Evolutionary conservation across 1,284 basidiomycete genomes (phyloP), one percentile per base, ranked within the genome.

Genomic region (Laetiporus sulphureus): DNA sequence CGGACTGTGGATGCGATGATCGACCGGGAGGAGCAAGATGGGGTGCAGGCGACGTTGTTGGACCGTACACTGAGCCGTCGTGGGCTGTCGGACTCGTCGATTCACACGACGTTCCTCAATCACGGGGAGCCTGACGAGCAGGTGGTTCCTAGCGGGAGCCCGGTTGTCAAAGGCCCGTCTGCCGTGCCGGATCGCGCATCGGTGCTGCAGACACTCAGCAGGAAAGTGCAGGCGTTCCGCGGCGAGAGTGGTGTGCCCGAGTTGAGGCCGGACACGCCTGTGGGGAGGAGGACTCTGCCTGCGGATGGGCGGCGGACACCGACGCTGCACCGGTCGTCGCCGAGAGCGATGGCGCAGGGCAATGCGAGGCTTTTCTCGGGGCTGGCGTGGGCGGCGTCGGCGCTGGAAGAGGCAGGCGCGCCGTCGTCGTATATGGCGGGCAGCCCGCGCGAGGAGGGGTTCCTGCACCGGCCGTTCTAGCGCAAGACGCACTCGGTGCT

Each of bases 71-170:
- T 94, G 4, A 77, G 80, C 16, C 75, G 84, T 13, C 74, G 92
- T 40, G 90, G 91, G 1, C 63, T 95, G 30, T 91, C 86, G 1
- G 93, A 96, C 60, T 92, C 91, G 4, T 92, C 89, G 1, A 91
- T 96, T 46, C 85, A 82, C 47, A 86, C 89, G 1, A 87, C 87
- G 0, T 93, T 86, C 61, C 65, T 80, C 39, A 69, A 60, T 38
- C 80, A 83, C 36, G 69, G 60, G 8, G 68, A 54, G 5, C n/a
- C n/a, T n/a, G n/a, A n/a, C n/a, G 47, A 52, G 33, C 35, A 53
- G 4, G 46, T 27, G 25, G 8, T 13, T 8, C 8, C 25, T 27
- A 27, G 25, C 13, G 8, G 8, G 13, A 7, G 25, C 25, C 7
- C 8, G 21, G 41, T 31, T 6, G 12, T 35, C 33, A 33, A 39